A percentile compares a stretch with the other conserved stretches of the same genome.
phyloP scores from a whole-genome alignment of 768 basidiomycete species.

The Hemileccinum rubropunctum region DNA sequence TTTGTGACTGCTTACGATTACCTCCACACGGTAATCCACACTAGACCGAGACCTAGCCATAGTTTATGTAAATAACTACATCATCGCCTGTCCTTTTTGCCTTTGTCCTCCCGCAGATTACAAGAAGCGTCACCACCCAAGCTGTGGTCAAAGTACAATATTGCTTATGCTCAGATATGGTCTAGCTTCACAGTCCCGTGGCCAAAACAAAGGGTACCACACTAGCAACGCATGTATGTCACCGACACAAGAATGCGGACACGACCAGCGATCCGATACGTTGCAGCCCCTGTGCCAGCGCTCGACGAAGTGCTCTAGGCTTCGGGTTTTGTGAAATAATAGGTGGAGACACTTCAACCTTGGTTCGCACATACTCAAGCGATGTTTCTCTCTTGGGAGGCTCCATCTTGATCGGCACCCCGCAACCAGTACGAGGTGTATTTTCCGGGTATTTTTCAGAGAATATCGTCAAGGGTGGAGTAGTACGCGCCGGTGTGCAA shows the following conservation, averaged over 20 bases:
- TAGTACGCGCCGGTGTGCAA: conserved; percentile 28
- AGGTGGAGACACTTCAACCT: conserved; percentile 17
- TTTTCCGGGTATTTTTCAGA: conserved; percentile 32
- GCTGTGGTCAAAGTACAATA: conserved; percentile 21
- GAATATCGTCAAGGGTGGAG: conserved; percentile 27
- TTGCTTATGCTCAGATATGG: conserved; percentile 15
- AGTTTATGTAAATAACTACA: conserved; percentile 30
- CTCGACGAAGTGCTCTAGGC: conserved; percentile 21
- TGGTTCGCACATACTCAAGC: conserved; percentile 20
- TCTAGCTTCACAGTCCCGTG: conserved; percentile 26
- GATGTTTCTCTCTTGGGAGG: conserved; percentile 21
- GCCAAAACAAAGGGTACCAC: conserved; percentile 3
- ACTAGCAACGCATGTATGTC: conserved; percentile 9
- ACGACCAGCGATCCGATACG: conserved; percentile 30
- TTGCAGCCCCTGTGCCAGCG: conserved; percentile 23
- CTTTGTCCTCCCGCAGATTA: conserved; percentile 12
- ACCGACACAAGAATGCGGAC: conserved; percentile 31
- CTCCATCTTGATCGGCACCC: conserved; percentile 22
- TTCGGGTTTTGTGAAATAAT: conserved; percentile 24
- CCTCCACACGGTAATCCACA: conserved; percentile 19
- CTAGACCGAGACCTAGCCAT: conserved; percentile 12
- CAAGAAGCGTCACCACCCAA: conserved; percentile 7
- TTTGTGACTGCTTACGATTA: conserved; percentile 34
- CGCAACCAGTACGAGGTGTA: conserved; percentile 22
- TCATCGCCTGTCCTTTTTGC: conserved; percentile 7